Evolutionary conservation across 108 stramenopile genomes (phyloP).

Genomic region (Nitzschia sp.): DNA sequence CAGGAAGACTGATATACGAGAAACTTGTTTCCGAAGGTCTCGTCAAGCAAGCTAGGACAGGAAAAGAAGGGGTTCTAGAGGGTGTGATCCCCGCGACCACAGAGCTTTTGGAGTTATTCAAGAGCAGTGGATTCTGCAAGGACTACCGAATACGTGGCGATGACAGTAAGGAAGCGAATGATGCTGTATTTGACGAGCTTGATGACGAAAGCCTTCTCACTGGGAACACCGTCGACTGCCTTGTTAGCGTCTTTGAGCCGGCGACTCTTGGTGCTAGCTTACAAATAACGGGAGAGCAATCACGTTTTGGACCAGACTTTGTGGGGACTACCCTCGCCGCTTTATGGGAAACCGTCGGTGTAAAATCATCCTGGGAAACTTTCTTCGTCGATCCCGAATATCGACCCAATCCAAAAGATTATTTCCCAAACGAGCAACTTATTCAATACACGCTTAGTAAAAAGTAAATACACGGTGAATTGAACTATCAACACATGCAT

Average conservation of each 20-base stretch:
- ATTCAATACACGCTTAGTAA: background rate
- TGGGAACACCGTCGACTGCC: constrained; percentile 63
- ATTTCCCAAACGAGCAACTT: constrained; percentile 76
- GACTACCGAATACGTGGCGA: constrained; percentile 29
- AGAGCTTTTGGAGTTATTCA: constrained; percentile 54
- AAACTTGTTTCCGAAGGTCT: constrained; percentile 5
- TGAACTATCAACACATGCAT: background rate
- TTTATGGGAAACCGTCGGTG: constrained; percentile 59
- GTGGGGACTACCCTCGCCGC: constrained; percentile 76
- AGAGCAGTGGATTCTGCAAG: constrained; percentile 48
- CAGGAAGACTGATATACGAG: constrained; percentile 42
- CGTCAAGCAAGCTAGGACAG: background rate
- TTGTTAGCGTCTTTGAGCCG: constrained; percentile 68
- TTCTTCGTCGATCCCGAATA: constrained; percentile 87
- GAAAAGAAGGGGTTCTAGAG: constrained; percentile 21
- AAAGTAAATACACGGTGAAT: background rate
- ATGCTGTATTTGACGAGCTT: constrained; percentile 69
- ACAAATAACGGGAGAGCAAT: constrained; percentile 84
- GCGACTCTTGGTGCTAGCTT: constrained; percentile 70
- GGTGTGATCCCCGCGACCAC: constrained; percentile 47
- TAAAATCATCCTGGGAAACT: constrained; percentile 58
- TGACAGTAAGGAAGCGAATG: constrained; percentile 26
- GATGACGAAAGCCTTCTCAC: constrained; percentile 63
- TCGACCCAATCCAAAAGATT: constrained; percentile 88
- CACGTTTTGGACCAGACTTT: constrained; percentile 78